Evolutionary conservation across 495 filamentous ascomycete genomes (phyloP), one percentile per base, ranked within the genome.

Genomic region (Niebla homalea): DNA sequence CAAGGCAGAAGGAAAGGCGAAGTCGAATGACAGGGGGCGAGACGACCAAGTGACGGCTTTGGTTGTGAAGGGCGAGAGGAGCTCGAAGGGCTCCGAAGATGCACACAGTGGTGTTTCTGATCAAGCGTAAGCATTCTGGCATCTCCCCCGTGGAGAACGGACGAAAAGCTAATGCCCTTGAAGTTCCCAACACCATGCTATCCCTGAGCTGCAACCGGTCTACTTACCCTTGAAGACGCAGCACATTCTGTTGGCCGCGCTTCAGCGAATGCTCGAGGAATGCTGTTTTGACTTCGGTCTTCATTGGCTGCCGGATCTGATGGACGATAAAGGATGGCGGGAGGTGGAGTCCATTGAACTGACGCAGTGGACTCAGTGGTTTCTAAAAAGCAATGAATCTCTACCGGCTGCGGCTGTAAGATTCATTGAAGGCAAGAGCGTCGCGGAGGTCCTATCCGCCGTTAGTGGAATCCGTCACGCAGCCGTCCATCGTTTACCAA

Each of bases 401-500:
- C 39, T 53, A 40, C 54, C 50, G 16, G 19, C 45, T 8, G 36
- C 50, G 15, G 50, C 54, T 11, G 40, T 52, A 18, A 40, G 48
- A 53, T 39, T 25, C 16, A 22, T 52, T 32, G n/a, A 43, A n/a
- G 44, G 49, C 38, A 57, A 53, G 50, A 49, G 39, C 42, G 39
- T 46, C 16, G 32, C 44, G 19, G 45, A 53, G n/a, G 52, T 58
- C 15, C 55, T 58, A 18, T 49, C 45, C 41, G 55, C 29, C 29
- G 50, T 46, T 12, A 50, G 18, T 26, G 50, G 2, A 8, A 36
- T 57, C 11, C 51, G 54, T 42, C 55, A 58, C 25, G 46, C 52
- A 21, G 55, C 55, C 43, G 55, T 58, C 26, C 55, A 58, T 48
- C 55, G 55, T 21, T 11, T 51, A 11, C 47, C 35, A 43, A 58